Percentiles rank a stretch among this genome's conserved stretches.
These are phyloP conservation scores for Stenogyne calaminthoides DNA, from an alignment of 305 asterid species.

Conservation along the genomic window DNA sequence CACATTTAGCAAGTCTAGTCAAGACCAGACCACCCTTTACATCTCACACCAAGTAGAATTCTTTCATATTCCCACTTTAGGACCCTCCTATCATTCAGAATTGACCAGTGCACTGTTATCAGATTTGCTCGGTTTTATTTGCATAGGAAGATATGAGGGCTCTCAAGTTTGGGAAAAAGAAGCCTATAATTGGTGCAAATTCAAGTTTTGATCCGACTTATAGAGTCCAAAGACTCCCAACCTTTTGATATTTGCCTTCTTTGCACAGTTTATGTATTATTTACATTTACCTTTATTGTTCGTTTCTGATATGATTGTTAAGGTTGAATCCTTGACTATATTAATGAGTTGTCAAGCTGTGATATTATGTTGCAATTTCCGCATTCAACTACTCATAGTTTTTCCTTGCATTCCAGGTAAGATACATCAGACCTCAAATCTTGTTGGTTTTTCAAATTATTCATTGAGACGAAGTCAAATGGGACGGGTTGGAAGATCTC, in stretches of 20 bases:
- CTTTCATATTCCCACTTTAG: too few species aligned
- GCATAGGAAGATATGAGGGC: not conserved
- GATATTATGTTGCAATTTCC: constrained; percentile 13
- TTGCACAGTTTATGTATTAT: not conserved
- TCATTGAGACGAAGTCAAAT: constrained; percentile 42
- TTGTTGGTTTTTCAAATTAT: constrained; percentile 39
- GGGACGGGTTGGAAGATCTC: constrained; percentile 50
- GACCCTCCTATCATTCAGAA: too few species aligned
- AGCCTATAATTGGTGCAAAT: not conserved
- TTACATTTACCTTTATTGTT: not conserved
- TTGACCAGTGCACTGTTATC: not conserved
- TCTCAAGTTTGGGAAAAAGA: not conserved
- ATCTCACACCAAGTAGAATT: too few species aligned
- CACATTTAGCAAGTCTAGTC: not conserved
- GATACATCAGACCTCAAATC: constrained; percentile 38
- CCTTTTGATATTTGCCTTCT: not conserved
- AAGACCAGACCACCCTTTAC: too few species aligned
- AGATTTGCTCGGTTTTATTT: not conserved
- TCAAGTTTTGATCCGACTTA: not conserved
- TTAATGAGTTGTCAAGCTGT: not conserved
- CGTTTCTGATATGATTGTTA: not conserved
- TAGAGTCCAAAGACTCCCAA: not conserved
- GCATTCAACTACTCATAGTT: constrained; percentile 10
- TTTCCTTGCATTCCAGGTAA: constrained; percentile 47
- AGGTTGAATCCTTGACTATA: not conserved